Conservation (phyloP, 768 basidiomycete genomes). For the Lactarius trivialis region DNA sequence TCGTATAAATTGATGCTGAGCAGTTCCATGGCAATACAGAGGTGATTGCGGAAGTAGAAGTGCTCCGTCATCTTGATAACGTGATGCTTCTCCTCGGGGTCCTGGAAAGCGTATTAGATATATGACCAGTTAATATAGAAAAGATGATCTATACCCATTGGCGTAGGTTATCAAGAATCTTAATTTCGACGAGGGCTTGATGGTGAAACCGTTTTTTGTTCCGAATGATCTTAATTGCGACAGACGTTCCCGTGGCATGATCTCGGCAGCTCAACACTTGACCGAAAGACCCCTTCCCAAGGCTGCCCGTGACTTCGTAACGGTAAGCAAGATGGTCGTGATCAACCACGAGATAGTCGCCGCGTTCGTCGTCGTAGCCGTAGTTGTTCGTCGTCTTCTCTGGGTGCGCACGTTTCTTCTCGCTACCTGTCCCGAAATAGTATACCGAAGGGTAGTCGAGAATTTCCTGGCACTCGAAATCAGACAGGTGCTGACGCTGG, state of each 20-base stretch:
- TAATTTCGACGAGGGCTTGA: conserved; percentile 98
- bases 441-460: conserved; percentile 82
- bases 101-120: conserved; percentile 41
- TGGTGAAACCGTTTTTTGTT: conserved; percentile 99
- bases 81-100: conserved; percentile 92
- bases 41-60: conserved; percentile 95
- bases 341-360: conserved; percentile 87
- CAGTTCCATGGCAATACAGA: conserved; percentile 97
- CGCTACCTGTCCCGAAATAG: conserved; percentile 69
- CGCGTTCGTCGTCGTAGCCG: conserved; percentile 96
- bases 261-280: conserved; percentile 95
- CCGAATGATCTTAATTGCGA: conserved; percentile 97
- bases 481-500: conserved; percentile 68
- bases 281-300: conserved; percentile 98
- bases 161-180: conserved; percentile 90
- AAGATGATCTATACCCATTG: conserved; percentile 76
- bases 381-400: conserved; percentile 79
- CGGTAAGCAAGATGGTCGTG: conserved; percentile 94
- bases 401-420: conserved; percentile 74
- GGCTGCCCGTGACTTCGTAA: conserved; percentile 88
- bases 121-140: not conserved
- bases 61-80: conserved; percentile 98
- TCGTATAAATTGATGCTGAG: conserved; percentile 99
- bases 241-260: conserved; percentile 90
- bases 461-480: conserved; percentile 88